These are phyloP conservation scores for Trifolium fragiferum DNA, from an alignment of 306 rosid species.

Conservation along the genomic window DNA sequence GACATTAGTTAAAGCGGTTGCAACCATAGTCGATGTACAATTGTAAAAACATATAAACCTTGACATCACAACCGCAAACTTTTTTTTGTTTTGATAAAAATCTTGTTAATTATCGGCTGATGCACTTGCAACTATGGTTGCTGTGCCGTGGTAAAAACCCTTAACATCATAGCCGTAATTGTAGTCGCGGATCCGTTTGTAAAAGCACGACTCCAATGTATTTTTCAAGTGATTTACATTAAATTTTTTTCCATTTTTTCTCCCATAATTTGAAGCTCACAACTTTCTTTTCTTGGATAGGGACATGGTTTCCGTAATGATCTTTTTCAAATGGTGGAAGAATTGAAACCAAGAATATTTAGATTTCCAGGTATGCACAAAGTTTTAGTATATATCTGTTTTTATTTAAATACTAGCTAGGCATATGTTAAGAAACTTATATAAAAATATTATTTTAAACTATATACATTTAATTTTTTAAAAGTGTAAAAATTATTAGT, in stretches of 20 bases:
- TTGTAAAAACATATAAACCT: neutral
- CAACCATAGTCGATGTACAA: neutral
- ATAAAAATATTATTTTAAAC: too few relatives aligned
- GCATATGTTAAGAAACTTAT: too few relatives aligned
- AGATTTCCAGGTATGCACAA: conserved; percentile 73
- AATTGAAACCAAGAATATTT: conserved; percentile 62
- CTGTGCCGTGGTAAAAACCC: neutral
- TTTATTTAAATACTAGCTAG: too few relatives aligned
- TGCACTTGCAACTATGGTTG: neutral
- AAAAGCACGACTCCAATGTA: neutral
- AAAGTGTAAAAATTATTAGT: too few relatives aligned
- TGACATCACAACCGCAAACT: neutral
- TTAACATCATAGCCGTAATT: neutral
- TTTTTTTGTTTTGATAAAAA: neutral
- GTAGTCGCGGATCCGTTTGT: neutral
- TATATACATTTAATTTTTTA: too few relatives aligned
- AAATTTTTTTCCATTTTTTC: neutral
- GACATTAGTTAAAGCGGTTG: neutral
- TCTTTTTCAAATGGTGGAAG: conserved; percentile 59
- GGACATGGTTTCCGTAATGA: conserved; percentile 81
- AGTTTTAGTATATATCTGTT: neutral
- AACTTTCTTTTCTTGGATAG: conserved; percentile 39
- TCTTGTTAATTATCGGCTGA: neutral
- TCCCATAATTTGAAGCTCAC: neutral
- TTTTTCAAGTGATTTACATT: neutral